A percentile compares a stretch with the other conserved stretches of the same genome.
Evolutionary conservation across 176 grass and related monocot species (phyloP).

Genomic region (Zoysia japonica): DNA sequence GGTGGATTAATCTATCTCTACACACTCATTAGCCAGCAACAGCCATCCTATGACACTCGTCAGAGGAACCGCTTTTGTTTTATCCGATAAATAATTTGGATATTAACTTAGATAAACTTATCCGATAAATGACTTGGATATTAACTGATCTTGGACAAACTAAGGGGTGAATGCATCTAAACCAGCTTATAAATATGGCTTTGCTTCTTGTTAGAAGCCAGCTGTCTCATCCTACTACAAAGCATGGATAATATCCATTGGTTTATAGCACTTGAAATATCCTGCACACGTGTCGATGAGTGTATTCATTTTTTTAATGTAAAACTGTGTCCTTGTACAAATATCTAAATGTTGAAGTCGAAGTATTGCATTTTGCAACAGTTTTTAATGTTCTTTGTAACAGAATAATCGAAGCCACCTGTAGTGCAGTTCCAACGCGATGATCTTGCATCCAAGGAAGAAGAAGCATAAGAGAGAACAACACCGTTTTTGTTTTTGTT

Average conservation of each 20-base stretch:
- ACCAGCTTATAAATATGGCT: slow-evolving; percentile 4
- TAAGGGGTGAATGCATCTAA: background rate
- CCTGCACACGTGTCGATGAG: slow-evolving; percentile 18
- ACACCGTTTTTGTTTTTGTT: background rate
- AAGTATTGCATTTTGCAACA: background rate
- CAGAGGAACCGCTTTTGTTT: too few relatives aligned
- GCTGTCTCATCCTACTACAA: background rate
- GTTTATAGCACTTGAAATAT: background rate
- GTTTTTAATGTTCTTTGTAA: background rate
- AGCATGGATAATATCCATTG: slow-evolving; percentile 17
- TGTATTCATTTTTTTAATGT: background rate
- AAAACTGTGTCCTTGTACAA: background rate
- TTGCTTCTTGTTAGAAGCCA: slow-evolving; percentile 10
- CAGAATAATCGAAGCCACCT: too few relatives aligned
- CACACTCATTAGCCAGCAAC: too few relatives aligned
- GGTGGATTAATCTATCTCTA: too few relatives aligned
- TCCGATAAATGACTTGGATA: background rate
- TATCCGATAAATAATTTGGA: too few relatives aligned
- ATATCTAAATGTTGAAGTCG: background rate
- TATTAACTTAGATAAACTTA: too few relatives aligned
- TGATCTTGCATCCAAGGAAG: background rate
- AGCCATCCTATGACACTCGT: too few relatives aligned
- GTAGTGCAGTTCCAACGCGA: too few relatives aligned
- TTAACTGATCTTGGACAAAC: background rate
- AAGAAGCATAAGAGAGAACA: background rate